A percentile compares a stretch with the other conserved stretches of the same genome.
phyloP scores from a whole-genome alignment of 2,329 filamentous ascomycete genomes.

The Myrmaecium sp. region DNA sequence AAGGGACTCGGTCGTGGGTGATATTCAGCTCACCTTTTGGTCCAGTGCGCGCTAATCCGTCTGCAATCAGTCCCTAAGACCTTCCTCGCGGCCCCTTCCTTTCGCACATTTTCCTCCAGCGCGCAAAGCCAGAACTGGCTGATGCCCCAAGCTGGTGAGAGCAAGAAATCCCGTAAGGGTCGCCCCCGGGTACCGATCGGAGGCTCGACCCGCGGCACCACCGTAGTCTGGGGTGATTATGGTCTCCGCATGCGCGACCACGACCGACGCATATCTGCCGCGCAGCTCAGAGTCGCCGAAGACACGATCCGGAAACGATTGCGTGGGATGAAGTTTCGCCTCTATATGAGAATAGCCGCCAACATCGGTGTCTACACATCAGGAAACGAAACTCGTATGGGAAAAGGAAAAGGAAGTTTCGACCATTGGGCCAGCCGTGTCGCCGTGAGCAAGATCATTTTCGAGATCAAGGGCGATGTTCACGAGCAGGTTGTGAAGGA shows the following conservation, averaged over 20 bases:
- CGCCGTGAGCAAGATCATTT: slow-evolving; percentile 76
- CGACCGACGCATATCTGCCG: slow-evolving; percentile 74
- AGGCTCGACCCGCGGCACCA: slow-evolving; percentile 81
- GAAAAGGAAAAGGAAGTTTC: slow-evolving; percentile 94
- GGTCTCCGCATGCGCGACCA: slow-evolving; percentile 87
- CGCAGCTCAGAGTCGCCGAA: slow-evolving; percentile 76
- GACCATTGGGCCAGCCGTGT: slow-evolving; percentile 91
- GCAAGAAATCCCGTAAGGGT: slow-evolving; percentile 78
- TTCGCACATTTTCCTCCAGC: slow-evolving; percentile 51
- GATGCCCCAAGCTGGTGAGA: slow-evolving; percentile 60
- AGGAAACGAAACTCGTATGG: slow-evolving; percentile 97
- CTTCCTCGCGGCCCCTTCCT: slow-evolving; percentile 33
- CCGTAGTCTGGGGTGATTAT: slow-evolving; percentile 91
- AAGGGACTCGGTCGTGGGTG: too few relatives aligned
- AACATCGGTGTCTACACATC: slow-evolving; percentile 92
- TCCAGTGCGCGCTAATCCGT: too few relatives aligned
- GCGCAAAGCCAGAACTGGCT: slow-evolving; percentile 82
- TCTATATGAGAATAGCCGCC: slow-evolving; percentile 82
- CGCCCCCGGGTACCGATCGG: slow-evolving; percentile 76
- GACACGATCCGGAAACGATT: slow-evolving; percentile 82
- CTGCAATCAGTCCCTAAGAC: slow-evolving; percentile 25
- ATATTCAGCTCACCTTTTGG: too few relatives aligned
- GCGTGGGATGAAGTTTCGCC: slow-evolving; percentile 75
- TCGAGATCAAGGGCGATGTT: slow-evolving; percentile 78
- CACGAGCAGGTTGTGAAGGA: slow-evolving; percentile 92